A percentile compares a stretch with the other conserved stretches of the same genome.
These are phyloP conservation scores for Diaporthe sp. DNA, from an alignment of 2,329 filamentous ascomycete genomes.

Conservation along the genomic window DNA sequence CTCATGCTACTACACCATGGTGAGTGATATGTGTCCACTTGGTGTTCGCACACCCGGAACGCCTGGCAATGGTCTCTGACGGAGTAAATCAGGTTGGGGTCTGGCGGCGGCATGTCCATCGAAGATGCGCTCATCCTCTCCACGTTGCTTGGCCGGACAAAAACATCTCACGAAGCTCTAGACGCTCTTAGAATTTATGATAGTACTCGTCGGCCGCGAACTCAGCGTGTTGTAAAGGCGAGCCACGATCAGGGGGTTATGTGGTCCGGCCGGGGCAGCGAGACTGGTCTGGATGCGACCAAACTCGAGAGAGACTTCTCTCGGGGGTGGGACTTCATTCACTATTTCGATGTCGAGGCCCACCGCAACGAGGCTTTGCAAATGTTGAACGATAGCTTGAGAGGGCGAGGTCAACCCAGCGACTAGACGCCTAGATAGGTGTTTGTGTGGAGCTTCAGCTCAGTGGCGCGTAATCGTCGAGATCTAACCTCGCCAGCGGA, in stretches of 20 bases:
- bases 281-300: slow-evolving; percentile 1
- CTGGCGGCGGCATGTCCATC: slow-evolving; percentile 28
- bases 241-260: slow-evolving; percentile 14
- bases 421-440: not conserved
- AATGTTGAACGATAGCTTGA: not conserved
- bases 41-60: not conserved
- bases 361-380: slow-evolving; percentile 19
- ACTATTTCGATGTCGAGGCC: slow-evolving; percentile 16
- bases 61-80: not conserved
- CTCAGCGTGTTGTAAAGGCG: slow-evolving; percentile 25
- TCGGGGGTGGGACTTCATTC: slow-evolving; percentile 11
- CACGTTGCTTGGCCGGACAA: slow-evolving; percentile 19
- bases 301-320: slow-evolving; percentile 7
- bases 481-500: not conserved
- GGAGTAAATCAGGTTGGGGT: slow-evolving; percentile 16
- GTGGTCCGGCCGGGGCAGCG: slow-evolving; percentile 1
- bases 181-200: slow-evolving; percentile 18
- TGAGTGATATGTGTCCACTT: not conserved
- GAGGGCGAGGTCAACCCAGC: not conserved
- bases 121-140: slow-evolving; percentile 28
- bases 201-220: slow-evolving; percentile 10
- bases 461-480: not conserved
- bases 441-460: not conserved
- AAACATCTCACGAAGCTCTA: not conserved
- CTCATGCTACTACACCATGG: slow-evolving; percentile 26